Evolutionary conservation across 805 yeast genomes (phyloP), one percentile per base, ranked within the genome.

Genomic region (Candida sithepensis): DNA sequence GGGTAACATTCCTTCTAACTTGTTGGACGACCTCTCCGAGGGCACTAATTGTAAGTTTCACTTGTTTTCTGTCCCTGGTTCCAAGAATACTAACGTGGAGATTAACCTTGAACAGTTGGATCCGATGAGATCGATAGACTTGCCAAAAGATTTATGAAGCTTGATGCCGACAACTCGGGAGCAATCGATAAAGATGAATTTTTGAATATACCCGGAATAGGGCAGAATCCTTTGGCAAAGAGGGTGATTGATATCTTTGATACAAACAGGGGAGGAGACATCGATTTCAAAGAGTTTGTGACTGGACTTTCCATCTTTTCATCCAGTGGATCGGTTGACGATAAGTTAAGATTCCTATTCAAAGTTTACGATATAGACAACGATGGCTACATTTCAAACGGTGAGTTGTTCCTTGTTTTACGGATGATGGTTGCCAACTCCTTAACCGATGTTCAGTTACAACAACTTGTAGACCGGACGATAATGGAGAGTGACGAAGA

Each of bases 391-490:
- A 88, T 94, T 33, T 91, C 97, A 2, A 92, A 92, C 63, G 99
- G 99, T 21, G 99, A 94, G 68, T 67, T 94, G 47, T 94, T 85
- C 60, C 75, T 92, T 37, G 98, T 94, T 37, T 73, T 94, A 70
- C 88, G 94, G 67, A 87, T 88, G 80, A 94, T 94, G 99, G 99
- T 95, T 23, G 99, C 98, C 1, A 84, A 82, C 56, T 90, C 94
- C 60, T 69, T 95, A 48, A 85, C 82, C 52, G 96, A 88, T 49
- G 81, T 80, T 23, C 96, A 94, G 60, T 74, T 94, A 47, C 99
- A 94, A 65, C 98, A 95, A 67, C 80, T 94, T 45, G 97, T 92
- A n/a, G 98, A 94, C 65, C 83, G 95, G 66, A 90, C 99, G 0
- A 90, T 95, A 54, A 81, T 89, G 82, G 97, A 92, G 64, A 91